phyloP scores from a whole-genome alignment of 306 rosid species.

The Hylodesmum podocarpum region DNA sequence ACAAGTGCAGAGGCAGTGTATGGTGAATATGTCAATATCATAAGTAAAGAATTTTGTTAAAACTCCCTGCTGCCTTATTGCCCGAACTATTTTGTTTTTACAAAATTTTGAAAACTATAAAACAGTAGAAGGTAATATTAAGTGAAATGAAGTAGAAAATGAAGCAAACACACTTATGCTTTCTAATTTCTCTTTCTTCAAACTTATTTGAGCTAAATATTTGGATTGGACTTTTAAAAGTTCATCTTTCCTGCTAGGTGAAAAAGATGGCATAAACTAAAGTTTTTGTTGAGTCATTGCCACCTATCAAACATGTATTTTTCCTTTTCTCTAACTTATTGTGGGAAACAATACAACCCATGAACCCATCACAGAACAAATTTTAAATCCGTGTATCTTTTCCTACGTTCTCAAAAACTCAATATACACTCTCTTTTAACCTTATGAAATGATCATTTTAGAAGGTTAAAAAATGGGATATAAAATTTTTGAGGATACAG shows the following conservation, averaged over 20 bases:
- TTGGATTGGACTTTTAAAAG: neutral
- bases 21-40: neutral
- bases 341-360: constrained; percentile 18
- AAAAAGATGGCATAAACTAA: neutral
- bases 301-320: constrained; percentile 5
- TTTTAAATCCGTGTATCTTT: neutral
- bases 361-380: neutral
- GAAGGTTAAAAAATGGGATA: too few relatives aligned
- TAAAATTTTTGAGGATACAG: too few relatives aligned
- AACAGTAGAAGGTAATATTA: neutral
- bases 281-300: constrained; percentile 7
- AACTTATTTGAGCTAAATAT: neutral
- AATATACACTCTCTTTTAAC: too few relatives aligned
- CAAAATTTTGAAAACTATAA: neutral
- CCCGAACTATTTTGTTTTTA: neutral
- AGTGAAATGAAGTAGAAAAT: neutral
- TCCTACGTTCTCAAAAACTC: too few relatives aligned
- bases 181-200: neutral
- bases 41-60: neutral
- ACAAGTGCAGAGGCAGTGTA: neutral
- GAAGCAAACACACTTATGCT: neutral
- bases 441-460: too few relatives aligned
- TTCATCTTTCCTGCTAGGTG: neutral
- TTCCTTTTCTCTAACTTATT: neutral
- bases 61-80: neutral